These are phyloP conservation scores for Fusarium haematococcum DNA, from an alignment of 2,329 filamentous ascomycete genomes.

Conservation along the genomic window DNA sequence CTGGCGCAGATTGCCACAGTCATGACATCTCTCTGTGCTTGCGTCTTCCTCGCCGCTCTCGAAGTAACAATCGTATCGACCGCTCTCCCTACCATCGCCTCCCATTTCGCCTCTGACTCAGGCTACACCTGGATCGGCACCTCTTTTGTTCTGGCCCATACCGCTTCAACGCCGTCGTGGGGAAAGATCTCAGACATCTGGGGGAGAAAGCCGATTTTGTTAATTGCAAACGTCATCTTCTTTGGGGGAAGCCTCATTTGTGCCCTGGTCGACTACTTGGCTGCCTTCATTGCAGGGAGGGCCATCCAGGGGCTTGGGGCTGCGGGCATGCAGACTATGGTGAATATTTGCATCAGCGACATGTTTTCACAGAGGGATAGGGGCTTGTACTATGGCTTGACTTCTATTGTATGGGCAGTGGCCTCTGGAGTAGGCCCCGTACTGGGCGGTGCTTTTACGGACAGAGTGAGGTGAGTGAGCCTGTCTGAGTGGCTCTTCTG, in stretches of 20 bases:
- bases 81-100: conserved; percentile 70
- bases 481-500: rapidly evolving
- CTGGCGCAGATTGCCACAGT: conserved; percentile 43
- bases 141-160: conserved; percentile 77
- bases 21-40: conserved; percentile 53
- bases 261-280: conserved; percentile 59
- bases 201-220: conserved; percentile 66
- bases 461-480: conserved; percentile 61
- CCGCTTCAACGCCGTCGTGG: conserved; percentile 78
- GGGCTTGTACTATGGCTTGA: conserved; percentile 69
- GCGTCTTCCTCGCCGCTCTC: conserved; percentile 59
- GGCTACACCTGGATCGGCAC: conserved; percentile 85
- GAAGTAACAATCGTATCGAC: conserved; percentile 71
- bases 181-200: conserved; percentile 71
- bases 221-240: conserved; percentile 62
- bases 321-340: conserved; percentile 63
- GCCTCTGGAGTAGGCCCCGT: conserved; percentile 75
- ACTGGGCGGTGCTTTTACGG: conserved; percentile 73
- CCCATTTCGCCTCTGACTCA: conserved; percentile 68
- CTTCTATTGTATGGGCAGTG: conserved; percentile 75
- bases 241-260: conserved; percentile 64
- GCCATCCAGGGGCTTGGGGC: conserved; percentile 65
- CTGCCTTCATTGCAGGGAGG: conserved; percentile 53
- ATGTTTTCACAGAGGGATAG: conserved; percentile 58
- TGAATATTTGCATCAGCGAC: conserved; percentile 66